These are phyloP conservation scores for Phytophthora capsici DNA, from an alignment of 352 stramenopile genomes.

Conservation along the genomic window DNA sequence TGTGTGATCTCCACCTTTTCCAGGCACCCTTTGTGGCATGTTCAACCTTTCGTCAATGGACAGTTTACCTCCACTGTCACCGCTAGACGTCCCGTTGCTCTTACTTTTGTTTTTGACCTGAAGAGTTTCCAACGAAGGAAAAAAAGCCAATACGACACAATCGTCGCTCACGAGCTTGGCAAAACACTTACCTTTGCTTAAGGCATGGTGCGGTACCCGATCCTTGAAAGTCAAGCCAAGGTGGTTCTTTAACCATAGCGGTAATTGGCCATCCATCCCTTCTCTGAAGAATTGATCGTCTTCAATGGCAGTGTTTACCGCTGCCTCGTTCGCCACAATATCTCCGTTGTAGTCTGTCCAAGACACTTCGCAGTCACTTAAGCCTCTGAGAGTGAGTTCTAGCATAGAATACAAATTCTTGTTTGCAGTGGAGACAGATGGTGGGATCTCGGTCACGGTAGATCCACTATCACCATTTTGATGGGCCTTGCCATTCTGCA, in stretches of 20 bases:
- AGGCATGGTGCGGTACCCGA: constrained; percentile 30
- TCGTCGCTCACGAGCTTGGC: constrained; percentile 80
- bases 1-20: constrained; percentile 11
- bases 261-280: constrained; percentile 65
- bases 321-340: constrained; percentile 23
- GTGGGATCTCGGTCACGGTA: constrained; percentile 1
- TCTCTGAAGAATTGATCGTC: constrained; percentile 49
- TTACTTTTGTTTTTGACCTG: constrained; percentile 48
- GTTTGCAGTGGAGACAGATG: constrained; percentile 68
- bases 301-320: constrained; percentile 29
- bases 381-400: constrained; percentile 68
- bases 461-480: constrained; percentile 5
- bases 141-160: constrained; percentile 79
- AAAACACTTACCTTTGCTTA: constrained; percentile 88
- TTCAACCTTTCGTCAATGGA: constrained; percentile 12
- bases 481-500: constrained; percentile 50
- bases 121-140: constrained; percentile 71
- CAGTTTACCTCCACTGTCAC: constrained; percentile 11
- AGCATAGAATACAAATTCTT: constrained; percentile 89
- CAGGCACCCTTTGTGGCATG: constrained; percentile 8
- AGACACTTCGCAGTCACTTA: constrained; percentile 87
- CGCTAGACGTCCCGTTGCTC: constrained; percentile 10
- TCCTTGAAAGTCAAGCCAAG: constrained; percentile 53
- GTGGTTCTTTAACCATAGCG: constrained; percentile 74
- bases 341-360: constrained; percentile 83